phyloP scores from a whole-genome alignment of 2,329 filamentous ascomycete species.

The Passalora sequoiae region DNA sequence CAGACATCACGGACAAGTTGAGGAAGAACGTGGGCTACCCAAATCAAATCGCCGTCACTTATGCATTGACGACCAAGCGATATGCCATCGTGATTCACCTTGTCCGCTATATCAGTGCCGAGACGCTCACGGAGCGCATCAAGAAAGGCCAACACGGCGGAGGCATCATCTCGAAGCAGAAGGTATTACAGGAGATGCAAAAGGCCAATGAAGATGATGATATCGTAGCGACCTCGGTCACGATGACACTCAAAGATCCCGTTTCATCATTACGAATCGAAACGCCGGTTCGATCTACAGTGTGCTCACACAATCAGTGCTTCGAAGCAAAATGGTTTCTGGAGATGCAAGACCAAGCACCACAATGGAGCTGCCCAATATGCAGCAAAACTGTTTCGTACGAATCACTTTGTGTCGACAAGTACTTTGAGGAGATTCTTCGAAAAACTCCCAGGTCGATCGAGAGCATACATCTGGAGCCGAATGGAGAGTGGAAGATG shows the following conservation, averaged over 20 bases:
- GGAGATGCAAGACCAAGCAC: slow-evolving; percentile 89
- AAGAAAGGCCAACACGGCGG: slow-evolving; percentile 48
- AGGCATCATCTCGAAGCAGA: slow-evolving; percentile 67
- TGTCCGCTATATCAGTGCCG: slow-evolving; percentile 66
- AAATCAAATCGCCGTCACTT: slow-evolving; percentile 80
- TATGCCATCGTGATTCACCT: slow-evolving; percentile 62
- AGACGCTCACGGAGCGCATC: slow-evolving; percentile 65
- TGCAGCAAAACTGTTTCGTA: slow-evolving; percentile 81
- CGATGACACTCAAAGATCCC: slow-evolving; percentile 88
- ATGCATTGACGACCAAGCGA: slow-evolving; percentile 79
- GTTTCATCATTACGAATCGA: slow-evolving; percentile 78
- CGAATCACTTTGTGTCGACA: slow-evolving; percentile 78
- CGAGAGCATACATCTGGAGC: slow-evolving; percentile 87
- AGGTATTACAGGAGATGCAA: slow-evolving; percentile 73
- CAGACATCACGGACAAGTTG: slow-evolving; percentile 77
- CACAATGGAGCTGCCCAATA: slow-evolving; percentile 93
- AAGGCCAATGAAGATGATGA: slow-evolving; percentile 75
- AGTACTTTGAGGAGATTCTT: slow-evolving; percentile 86
- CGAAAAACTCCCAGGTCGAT: slow-evolving; percentile 62
- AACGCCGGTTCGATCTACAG: slow-evolving; percentile 70
- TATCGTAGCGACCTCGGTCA: slow-evolving; percentile 79
- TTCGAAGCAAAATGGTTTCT: slow-evolving; percentile 92
- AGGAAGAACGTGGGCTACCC: slow-evolving; percentile 63
- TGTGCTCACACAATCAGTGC: slow-evolving; percentile 87
- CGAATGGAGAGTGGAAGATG: slow-evolving; percentile 70